Evolutionary conservation across 495 filamentous ascomycete genomes (phyloP), one percentile per base, ranked within the genome.

Genomic region (Bacidia gigantensis): DNA sequence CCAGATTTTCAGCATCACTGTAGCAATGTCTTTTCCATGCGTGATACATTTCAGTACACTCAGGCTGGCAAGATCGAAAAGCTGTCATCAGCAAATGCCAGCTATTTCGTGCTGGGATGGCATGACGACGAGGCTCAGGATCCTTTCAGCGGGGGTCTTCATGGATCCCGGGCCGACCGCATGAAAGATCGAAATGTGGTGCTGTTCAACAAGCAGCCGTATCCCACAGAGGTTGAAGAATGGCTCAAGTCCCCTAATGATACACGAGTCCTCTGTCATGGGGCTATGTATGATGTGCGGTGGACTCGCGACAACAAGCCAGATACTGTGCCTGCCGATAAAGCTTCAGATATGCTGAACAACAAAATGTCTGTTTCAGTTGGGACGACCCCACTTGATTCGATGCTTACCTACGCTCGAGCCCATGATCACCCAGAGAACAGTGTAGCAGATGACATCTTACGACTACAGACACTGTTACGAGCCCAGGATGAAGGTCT

Each of bases 71-170:
- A 61, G 3, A 47, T 17, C 3, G 1, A 48, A 43, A 55, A 66
- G 32, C 54, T 71, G 2, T 17, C 39, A 2, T 18, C 21, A 0
- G 76, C 69, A 2, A 60, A 49, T 0, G 68, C 67, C 0, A 62
- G 58, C 46, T 79, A 80, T 60, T 72, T 66, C 50, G 65, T 80
- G 0, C 11, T 78, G 1, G 75, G 77, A 2, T 79, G 72, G 73
- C 71, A 79, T 52, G n/a, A 61, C 49, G 0, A 71, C 78, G 46
- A 72, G 74, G 11, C n/a, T 11, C n/a, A 10, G 11, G 35, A 39
- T 39, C 35, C 35, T 39, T n/a, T 39, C 35, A 11, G 11, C 35
- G 11, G n/a, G n/a, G n/a, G n/a, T n/a, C n/a, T 11, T n/a, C 11
- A n/a, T n/a, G 35, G 10, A n/a, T 11, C 35, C n/a, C 35, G 35